Percentiles rank a stretch among this genome's conserved stretches.
These are phyloP conservation scores for Xeromyces bisporus DNA, from an alignment of 495 filamentous ascomycete genomes.

Conservation along the genomic window DNA sequence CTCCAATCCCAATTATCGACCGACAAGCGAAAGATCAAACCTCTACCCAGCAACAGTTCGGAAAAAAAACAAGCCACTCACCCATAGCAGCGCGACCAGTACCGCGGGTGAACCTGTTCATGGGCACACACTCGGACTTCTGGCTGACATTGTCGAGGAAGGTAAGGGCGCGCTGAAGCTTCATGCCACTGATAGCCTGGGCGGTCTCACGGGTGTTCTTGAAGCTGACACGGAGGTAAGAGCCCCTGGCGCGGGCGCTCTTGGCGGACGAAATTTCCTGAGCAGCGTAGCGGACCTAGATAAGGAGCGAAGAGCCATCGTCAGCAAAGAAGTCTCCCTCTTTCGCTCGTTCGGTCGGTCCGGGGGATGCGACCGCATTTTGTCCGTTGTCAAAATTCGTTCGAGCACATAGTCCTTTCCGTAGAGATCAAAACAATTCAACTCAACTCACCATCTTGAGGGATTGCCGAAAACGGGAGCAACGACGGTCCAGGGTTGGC, in stretches of 20 bases:
- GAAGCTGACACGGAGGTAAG: conserved; percentile 97
- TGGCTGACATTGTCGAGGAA: conserved; percentile 95
- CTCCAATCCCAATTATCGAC: conserved; percentile 1
- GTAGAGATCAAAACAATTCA: too few species aligned
- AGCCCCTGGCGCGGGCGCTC: conserved; percentile 90
- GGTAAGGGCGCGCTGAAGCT: conserved; percentile 77
- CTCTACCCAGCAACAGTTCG: conserved; percentile 2
- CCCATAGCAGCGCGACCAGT: conserved; percentile 91
- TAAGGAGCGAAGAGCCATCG: conserved; percentile 10
- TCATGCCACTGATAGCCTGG: conserved; percentile 98
- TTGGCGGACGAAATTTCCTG: conserved; percentile 74
- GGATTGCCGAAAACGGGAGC: conserved; percentile 29
- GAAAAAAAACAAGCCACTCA: conserved; percentile 35
- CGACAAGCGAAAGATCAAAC: conserved; percentile 3
- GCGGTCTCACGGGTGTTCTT: conserved; percentile 99
- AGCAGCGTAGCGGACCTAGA: conserved; percentile 94
- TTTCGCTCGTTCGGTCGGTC: too few species aligned
- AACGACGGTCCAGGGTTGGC: conserved; percentile 31
- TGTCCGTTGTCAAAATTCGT: background rate
- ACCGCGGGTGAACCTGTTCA: conserved; percentile 88
- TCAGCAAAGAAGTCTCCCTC: conserved; percentile 13
- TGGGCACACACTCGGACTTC: conserved; percentile 90
- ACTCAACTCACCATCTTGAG: conserved; percentile 42
- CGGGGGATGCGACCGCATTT: too few species aligned
- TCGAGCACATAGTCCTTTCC: background rate